These are phyloP conservation scores for Coniferiporia weirii DNA, from an alignment of 1,284 basidiomycete species.

Conservation along the genomic window DNA sequence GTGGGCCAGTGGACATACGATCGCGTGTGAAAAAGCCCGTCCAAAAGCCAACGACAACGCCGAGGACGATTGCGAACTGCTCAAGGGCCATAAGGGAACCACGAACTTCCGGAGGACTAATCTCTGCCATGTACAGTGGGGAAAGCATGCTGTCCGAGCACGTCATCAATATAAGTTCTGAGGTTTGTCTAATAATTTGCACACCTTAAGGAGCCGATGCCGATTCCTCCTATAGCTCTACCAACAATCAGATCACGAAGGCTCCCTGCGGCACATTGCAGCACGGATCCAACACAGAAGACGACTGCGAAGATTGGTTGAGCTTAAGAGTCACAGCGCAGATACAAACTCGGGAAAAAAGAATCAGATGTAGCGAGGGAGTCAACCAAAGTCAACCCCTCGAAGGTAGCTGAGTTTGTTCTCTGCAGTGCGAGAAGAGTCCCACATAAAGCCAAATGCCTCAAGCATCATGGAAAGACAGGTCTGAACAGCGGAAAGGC, in stretches of 20 bases:
- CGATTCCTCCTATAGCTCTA: slow-evolving; percentile 69
- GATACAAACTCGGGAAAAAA: not conserved
- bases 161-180: not conserved
- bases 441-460: slow-evolving; percentile 82
- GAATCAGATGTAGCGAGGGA: slow-evolving; percentile 10
- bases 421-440: slow-evolving; percentile 54
- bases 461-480: slow-evolving; percentile 7
- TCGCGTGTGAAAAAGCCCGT: slow-evolving; percentile 67
- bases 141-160: slow-evolving; percentile 57
- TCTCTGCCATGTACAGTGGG: slow-evolving; percentile 79
- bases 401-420: slow-evolving; percentile 60
- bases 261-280: slow-evolving; percentile 59
- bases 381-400: slow-evolving; percentile 38
- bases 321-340: not conserved
- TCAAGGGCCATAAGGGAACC: slow-evolving; percentile 77
- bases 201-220: slow-evolving; percentile 72
- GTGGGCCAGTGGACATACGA: slow-evolving; percentile 34
- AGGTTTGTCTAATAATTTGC: not conserved
- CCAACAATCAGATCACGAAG: slow-evolving; percentile 59
- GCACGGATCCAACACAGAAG: slow-evolving; percentile 64
- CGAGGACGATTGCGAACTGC: slow-evolving; percentile 73
- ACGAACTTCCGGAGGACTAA: slow-evolving; percentile 74
- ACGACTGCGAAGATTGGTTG: slow-evolving; percentile 38
- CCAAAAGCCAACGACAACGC: slow-evolving; percentile 79
- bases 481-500: not conserved